A percentile compares a stretch with the other conserved stretches of the same genome.
Evolutionary conservation across 176 grass and related monocot species (phyloP).

Genomic region (Eleusine indica): DNA sequence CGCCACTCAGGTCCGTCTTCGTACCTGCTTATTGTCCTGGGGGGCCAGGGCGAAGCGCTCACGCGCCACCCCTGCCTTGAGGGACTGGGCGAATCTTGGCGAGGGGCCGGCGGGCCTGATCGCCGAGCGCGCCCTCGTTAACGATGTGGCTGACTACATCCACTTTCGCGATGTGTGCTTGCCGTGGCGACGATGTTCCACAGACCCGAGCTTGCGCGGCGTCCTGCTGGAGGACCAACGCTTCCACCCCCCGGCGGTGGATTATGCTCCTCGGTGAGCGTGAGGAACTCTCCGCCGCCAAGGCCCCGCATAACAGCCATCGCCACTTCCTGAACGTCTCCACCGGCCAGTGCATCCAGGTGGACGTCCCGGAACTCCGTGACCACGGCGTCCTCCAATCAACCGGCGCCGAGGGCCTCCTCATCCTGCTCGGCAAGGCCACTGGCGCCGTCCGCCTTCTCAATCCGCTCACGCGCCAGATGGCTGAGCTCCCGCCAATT

Average conservation of each 20-base stretch:
- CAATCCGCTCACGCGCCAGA: not conserved
- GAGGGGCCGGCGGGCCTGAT: not conserved
- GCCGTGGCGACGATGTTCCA: not conserved
- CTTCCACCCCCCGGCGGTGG: not conserved
- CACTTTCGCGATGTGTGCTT: not conserved
- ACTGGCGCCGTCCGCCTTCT: not conserved
- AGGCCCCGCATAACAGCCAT: no score
- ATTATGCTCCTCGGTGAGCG: not conserved
- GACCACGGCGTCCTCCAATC: not conserved
- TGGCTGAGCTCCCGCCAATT: not conserved
- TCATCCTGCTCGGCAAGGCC: not conserved
- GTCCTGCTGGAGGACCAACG: not conserved
- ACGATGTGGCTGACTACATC: not conserved
- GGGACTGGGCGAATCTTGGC: not conserved
- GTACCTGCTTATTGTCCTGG: no score
- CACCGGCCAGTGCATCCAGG: not conserved
- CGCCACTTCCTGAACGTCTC: not conserved
- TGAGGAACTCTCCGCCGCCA: not conserved
- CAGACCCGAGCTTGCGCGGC: not conserved
- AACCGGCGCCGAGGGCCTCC: not conserved
- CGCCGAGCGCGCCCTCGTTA: not conserved
- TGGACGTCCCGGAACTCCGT: not conserved
- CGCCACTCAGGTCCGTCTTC: no score
- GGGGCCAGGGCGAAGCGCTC: no score
- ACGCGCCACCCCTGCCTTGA: not conserved